Conservation (phyloP, 495 filamentous ascomycete species). For the Neurospora sp. region DNA sequence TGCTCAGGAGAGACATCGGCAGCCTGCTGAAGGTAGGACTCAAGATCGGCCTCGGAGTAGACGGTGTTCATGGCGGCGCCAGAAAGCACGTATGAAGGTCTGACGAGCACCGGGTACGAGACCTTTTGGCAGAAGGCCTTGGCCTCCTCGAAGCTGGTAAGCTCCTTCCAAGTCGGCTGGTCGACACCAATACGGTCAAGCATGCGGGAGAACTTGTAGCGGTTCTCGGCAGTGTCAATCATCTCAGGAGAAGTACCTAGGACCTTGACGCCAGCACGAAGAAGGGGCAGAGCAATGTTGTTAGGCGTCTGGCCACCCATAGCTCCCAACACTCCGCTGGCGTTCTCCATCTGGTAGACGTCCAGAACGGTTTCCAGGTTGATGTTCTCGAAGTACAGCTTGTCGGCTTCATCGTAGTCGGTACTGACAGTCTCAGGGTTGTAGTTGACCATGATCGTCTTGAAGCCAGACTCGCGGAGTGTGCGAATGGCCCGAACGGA, state of each 20-base stretch:
- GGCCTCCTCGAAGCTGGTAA: constrained; percentile 82
- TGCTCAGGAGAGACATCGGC: constrained; percentile 89
- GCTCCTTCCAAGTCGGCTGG: constrained; percentile 95
- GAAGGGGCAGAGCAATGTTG: constrained; percentile 88
- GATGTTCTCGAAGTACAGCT: constrained; percentile 96
- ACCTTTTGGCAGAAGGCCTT: constrained; percentile 74
- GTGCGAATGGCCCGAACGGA: constrained; percentile 95
- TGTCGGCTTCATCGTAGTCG: constrained; percentile 94
- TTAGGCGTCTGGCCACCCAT: constrained; percentile 99
- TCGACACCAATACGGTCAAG: constrained; percentile 93
- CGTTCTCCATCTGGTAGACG: constrained; percentile 83
- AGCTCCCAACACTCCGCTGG: constrained; percentile 86
- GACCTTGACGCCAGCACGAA: constrained; percentile 82
- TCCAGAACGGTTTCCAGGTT: constrained; percentile 89
- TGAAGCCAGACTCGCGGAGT: constrained; percentile 74
- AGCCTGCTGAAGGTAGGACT: constrained; percentile 80
- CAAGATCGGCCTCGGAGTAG: constrained; percentile 74
- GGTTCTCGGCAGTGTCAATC: constrained; percentile 96
- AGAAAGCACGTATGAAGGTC: constrained; percentile 91
- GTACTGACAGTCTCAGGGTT: constrained; percentile 94
- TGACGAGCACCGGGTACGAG: constrained; percentile 85
- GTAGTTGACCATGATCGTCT: constrained; percentile 98
- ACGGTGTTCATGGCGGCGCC: constrained; percentile 98
- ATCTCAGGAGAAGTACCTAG: constrained; percentile 95
- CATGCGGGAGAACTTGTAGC: constrained; percentile 97